Evolutionary conservation across 2,329 filamentous ascomycete genomes (phyloP).

Genomic region (Dryadomyces quercivorus): DNA sequence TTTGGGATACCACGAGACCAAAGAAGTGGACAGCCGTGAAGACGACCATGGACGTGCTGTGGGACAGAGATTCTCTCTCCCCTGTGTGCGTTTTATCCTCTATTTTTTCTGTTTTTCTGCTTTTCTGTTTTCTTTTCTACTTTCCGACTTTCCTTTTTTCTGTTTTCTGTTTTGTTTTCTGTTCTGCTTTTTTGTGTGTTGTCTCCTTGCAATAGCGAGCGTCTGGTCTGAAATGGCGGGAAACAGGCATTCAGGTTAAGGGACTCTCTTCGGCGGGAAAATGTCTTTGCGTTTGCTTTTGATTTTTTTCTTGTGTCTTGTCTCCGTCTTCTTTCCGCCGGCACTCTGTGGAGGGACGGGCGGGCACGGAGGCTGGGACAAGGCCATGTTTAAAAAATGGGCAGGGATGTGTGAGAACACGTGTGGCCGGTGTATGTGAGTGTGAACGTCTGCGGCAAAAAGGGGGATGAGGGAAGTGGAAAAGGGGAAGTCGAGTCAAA

Average conservation of each 20-base stretch:
- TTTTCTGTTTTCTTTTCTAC: background rate
- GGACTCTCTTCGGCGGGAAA: background rate
- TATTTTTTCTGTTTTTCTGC: too few relatives aligned
- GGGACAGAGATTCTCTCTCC: too few relatives aligned
- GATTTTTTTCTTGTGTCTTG: background rate
- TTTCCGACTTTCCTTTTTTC: background rate
- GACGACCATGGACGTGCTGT: too few relatives aligned
- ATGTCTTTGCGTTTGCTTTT: background rate
- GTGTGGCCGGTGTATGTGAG: too few relatives aligned
- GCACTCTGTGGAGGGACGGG: too few relatives aligned
- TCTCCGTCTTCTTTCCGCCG: background rate
- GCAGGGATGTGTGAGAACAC: too few relatives aligned
- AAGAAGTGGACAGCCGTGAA: background rate
- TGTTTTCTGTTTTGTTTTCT: background rate
- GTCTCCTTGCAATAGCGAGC: conserved; percentile 3
- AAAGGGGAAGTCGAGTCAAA: too few relatives aligned
- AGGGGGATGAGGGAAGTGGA: background rate
- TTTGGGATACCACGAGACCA: too few relatives aligned
- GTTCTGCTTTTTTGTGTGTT: background rate
- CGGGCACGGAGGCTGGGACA: too few relatives aligned
- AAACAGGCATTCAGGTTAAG: conserved; percentile 3
- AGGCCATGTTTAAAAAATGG: background rate
- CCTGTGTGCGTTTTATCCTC: too few relatives aligned
- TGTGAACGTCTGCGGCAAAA: too few relatives aligned
- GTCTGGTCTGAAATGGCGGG: conserved; percentile 3